Evolutionary conservation across 2,329 filamentous ascomycete genomes (phyloP).

Genomic region (Xylariales sp.): DNA sequence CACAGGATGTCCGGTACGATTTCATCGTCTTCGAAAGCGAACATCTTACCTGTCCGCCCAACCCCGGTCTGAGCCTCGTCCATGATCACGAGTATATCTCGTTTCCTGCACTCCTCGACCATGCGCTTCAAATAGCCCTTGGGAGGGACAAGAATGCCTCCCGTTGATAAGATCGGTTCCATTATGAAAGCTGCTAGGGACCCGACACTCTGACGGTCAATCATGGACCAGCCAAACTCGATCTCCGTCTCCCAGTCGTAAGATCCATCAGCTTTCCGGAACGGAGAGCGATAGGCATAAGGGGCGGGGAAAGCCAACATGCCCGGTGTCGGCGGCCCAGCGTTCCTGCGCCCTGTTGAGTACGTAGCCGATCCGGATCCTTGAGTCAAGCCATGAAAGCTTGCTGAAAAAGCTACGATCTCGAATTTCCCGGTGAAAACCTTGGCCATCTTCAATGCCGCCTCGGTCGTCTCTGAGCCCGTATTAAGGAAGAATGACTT

Average conservation of each 20-base stretch:
- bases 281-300: constrained; percentile 70
- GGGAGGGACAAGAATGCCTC: constrained; percentile 70
- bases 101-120: constrained; percentile 64
- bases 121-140: constrained; percentile 68
- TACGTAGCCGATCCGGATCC: constrained; percentile 24
- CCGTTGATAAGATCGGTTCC: constrained; percentile 69
- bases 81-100: constrained; percentile 70
- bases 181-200: constrained; percentile 73
- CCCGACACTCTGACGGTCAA: constrained; percentile 69
- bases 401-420: constrained; percentile 68
- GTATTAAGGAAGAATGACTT: constrained; percentile 70
- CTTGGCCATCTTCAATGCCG: constrained; percentile 74
- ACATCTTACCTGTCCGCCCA: constrained; percentile 67
- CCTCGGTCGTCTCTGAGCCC: constrained; percentile 68
- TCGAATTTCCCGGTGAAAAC: constrained; percentile 73
- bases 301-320: constrained; percentile 68
- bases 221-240: constrained; percentile 69
- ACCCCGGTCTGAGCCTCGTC: constrained; percentile 72
- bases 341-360: constrained; percentile 21
- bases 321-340: constrained; percentile 63
- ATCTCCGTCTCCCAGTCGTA: constrained; percentile 76
- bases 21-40: constrained; percentile 67
- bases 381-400: constrained; percentile 70
- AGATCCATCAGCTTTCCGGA: constrained; percentile 67
- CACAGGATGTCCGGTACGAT: constrained; percentile 69